Conservation (phyloP, 2,329 filamentous ascomycete species). For the Tolypocladium paradoxum region DNA sequence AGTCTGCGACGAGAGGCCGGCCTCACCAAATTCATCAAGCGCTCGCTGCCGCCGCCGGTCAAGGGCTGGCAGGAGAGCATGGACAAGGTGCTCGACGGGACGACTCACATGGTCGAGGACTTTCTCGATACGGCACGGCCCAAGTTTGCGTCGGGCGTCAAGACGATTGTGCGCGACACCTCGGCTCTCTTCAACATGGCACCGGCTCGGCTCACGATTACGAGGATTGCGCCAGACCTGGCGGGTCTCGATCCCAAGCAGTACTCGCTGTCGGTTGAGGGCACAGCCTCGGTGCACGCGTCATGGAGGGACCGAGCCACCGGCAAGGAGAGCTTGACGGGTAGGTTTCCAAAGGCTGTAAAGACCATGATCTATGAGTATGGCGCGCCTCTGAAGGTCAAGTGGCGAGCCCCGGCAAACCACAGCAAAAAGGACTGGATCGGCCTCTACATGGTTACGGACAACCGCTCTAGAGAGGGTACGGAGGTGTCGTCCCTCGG, state of each 20-base stretch:
- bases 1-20: conserved; percentile 79
- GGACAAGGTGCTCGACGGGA: conserved; percentile 77
- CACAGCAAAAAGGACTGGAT: conserved; percentile 93
- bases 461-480: conserved; percentile 76
- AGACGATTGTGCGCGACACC: conserved; percentile 78
- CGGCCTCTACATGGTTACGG: conserved; percentile 88
- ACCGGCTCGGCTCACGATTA: conserved; percentile 75
- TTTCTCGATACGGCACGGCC: conserved; percentile 77
- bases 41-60: conserved; percentile 73
- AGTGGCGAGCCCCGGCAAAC: conserved; percentile 79
- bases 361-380: conserved; percentile 78
- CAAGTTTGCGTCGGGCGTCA: conserved; percentile 77
- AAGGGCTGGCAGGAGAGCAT: conserved; percentile 77
- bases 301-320: conserved; percentile 48
- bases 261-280: conserved; percentile 68
- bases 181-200: conserved; percentile 82
- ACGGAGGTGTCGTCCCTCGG: conserved; percentile 80
- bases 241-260: conserved; percentile 69
- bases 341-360: conserved; percentile 56
- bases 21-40: conserved; percentile 81
- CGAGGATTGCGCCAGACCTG: conserved; percentile 66
- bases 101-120: conserved; percentile 81
- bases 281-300: conserved; percentile 42
- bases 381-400: conserved; percentile 78
- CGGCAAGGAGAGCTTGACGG: conserved; percentile 63